Evolutionary conservation across 1,284 basidiomycete species (phyloP).

Genomic region (Apiotrichum brassicae): DNA sequence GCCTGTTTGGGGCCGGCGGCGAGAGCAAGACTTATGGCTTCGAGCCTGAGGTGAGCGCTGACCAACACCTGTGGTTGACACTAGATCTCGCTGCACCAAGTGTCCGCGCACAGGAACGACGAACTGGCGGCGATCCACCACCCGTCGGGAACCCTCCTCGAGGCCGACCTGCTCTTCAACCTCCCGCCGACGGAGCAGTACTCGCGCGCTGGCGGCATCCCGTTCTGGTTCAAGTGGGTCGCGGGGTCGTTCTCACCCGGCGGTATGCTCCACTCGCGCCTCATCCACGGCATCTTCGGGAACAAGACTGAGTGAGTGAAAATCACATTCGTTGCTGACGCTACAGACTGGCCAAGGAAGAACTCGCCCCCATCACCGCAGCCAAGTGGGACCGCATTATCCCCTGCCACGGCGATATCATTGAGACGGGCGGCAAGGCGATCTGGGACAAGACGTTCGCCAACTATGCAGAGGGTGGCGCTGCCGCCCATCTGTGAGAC

Average conservation of each 20-base stretch:
- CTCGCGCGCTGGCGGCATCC: conserved; percentile 54
- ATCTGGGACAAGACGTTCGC: conserved; percentile 57
- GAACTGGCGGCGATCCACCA: conserved; percentile 85
- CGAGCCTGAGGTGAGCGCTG: conserved; percentile 62
- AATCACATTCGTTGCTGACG: neutral
- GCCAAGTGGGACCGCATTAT: conserved; percentile 80
- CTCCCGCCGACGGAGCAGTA: conserved; percentile 77
- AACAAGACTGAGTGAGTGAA: conserved; percentile 57
- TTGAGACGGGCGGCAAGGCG: conserved; percentile 65
- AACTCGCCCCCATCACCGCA: conserved; percentile 33
- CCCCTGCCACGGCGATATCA: conserved; percentile 82
- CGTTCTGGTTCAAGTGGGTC: conserved; percentile 36
- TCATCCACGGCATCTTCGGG: conserved; percentile 53
- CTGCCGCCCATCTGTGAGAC: no score
- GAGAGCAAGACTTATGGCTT: conserved; percentile 61
- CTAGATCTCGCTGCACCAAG: conserved; percentile 54
- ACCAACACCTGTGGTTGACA: neutral
- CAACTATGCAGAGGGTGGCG: no score
- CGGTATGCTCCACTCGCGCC: conserved; percentile 56
- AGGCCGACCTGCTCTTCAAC: conserved; percentile 87
- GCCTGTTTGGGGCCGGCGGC: conserved; percentile 41
- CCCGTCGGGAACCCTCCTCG: conserved; percentile 68
- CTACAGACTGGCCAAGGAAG: conserved; percentile 25
- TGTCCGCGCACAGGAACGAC: conserved; percentile 73
- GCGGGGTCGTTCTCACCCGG: conserved; percentile 53